Conservation (phyloP, 352 stramenopile genomes). For the Phytophthora ramorum region DNA sequence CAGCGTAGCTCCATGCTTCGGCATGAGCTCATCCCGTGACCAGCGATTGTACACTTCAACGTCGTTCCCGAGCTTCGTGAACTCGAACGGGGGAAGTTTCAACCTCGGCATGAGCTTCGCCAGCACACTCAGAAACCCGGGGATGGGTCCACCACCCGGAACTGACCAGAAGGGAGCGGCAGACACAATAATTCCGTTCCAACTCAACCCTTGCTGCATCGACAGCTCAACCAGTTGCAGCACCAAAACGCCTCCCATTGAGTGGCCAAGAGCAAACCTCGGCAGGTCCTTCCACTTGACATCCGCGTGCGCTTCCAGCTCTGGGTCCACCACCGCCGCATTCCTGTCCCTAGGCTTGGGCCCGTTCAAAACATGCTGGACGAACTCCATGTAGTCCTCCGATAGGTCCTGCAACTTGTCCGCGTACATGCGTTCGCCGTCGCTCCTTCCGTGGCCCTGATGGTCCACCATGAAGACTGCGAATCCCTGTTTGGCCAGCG, state of each 20-base stretch:
- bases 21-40: constrained; percentile 44
- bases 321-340: constrained; percentile 29
- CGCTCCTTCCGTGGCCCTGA: constrained; percentile 64
- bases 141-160: constrained; percentile 27
- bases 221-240: constrained; percentile 41
- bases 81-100: constrained; percentile 36
- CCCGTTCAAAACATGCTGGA: constrained; percentile 48
- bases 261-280: constrained; percentile 64
- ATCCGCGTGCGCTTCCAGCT: constrained; percentile 40
- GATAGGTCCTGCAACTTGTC: constrained; percentile 49
- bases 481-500: constrained; percentile 43
- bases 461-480: constrained; percentile 69
- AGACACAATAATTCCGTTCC: constrained; percentile 55
- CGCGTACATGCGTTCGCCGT: constrained; percentile 66
- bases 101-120: constrained; percentile 37
- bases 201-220: constrained; percentile 24
- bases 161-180: constrained; percentile 39
- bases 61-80: constrained; percentile 42
- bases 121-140: constrained; percentile 30
- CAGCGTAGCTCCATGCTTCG: constrained; percentile 37
- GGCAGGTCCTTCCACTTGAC: constrained; percentile 50
- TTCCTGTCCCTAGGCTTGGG: constrained; percentile 17
- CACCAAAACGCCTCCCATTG: constrained; percentile 57
- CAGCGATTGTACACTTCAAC: constrained; percentile 35
- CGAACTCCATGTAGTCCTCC: constrained; percentile 63